Evolutionary conservation across 495 filamentous ascomycete species (phyloP), one percentile per base, ranked within the genome.

Genomic region (Podospora australis): DNA sequence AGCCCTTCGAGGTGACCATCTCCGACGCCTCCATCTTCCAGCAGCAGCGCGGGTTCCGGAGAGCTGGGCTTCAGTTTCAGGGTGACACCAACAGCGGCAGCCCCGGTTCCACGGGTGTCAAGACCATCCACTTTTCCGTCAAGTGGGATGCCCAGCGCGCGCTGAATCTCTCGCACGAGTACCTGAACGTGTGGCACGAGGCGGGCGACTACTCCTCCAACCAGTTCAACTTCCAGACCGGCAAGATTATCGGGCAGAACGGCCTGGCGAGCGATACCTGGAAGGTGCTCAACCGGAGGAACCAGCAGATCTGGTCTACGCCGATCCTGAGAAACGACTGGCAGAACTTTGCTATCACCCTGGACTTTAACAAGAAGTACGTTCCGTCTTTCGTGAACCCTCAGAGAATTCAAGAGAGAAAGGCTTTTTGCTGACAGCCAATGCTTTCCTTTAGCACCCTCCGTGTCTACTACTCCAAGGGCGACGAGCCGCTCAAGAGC

Each of bases 201-300:
- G 62, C 71, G 2, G 62, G 64, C 43, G 77, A 78, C 60, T 80
- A 72, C 62, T 69, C 66, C 42, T 61, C 68, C 34, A 77, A 80
- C 60, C 72, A 79, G 42, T 78, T 77, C 66, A 78, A 77, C 39
- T 70, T 80, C 49, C 68, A 78, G 58, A 58, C 65, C 2, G 77
- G 77, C 44, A 66, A 70, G 10, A 67, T 77, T 53, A 60, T 74
- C 39, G 68, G 70, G 42, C 82, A 88, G 78, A 80, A 81, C 14
- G 81, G 81, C 57, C 74, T 95, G 74, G 81, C 85, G 11, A 87
- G 87, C 67, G 89, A 92, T 53, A 90, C 86, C 0, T 95, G 87
- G 60, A 74, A 77, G 59, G 55, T 77, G 11, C 54, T 77, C 10
- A 61, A 72, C 59, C 65, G 71, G 9, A 53, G 68, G 47, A 75